Conservation (phyloP, 2,329 filamentous ascomycete species). For the Thelonectria blattea region DNA sequence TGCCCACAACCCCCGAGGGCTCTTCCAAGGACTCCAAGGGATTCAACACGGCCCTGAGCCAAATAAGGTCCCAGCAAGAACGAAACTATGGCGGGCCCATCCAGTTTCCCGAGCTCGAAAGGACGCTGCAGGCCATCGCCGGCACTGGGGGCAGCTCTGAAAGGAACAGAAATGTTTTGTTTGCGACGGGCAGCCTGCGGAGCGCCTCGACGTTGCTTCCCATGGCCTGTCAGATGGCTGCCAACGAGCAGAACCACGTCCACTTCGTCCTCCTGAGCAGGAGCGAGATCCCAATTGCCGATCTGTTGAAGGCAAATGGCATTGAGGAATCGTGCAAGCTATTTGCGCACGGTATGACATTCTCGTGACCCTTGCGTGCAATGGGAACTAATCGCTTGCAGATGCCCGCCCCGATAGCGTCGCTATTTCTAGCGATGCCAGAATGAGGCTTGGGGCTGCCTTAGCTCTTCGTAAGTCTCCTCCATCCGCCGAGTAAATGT, state of each 20-base stretch:
- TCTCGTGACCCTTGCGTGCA: neutral
- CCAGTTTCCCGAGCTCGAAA: slow-evolving; percentile 69
- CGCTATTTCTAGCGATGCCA: slow-evolving; percentile 70
- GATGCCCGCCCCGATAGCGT: slow-evolving; percentile 80
- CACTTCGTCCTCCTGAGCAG: slow-evolving; percentile 83
- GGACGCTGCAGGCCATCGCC: slow-evolving; percentile 65
- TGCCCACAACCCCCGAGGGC: neutral
- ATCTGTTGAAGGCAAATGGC: slow-evolving; percentile 79
- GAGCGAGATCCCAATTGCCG: slow-evolving; percentile 70
- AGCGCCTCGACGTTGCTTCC: slow-evolving; percentile 78
- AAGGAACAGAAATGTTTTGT: slow-evolving; percentile 75
- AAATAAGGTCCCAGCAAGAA: slow-evolving; percentile 29
- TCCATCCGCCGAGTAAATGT: neutral
- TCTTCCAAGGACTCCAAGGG: slow-evolving; percentile 4
- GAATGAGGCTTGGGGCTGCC: slow-evolving; percentile 69
- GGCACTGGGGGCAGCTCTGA: slow-evolving; percentile 57
- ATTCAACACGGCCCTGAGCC: slow-evolving; percentile 15
- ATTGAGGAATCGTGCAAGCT: slow-evolving; percentile 74
- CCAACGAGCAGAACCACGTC: slow-evolving; percentile 71
- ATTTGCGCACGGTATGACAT: slow-evolving; percentile 57
- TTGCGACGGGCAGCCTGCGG: slow-evolving; percentile 75
- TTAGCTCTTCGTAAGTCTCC: slow-evolving; percentile 65
- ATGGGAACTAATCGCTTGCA: slow-evolving; percentile 40
- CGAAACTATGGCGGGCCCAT: slow-evolving; percentile 72
- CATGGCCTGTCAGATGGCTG: slow-evolving; percentile 85